These are phyloP conservation scores for Trichoderma guizhouense DNA, from an alignment of 2,329 filamentous ascomycete genomes.

Conservation along the genomic window DNA sequence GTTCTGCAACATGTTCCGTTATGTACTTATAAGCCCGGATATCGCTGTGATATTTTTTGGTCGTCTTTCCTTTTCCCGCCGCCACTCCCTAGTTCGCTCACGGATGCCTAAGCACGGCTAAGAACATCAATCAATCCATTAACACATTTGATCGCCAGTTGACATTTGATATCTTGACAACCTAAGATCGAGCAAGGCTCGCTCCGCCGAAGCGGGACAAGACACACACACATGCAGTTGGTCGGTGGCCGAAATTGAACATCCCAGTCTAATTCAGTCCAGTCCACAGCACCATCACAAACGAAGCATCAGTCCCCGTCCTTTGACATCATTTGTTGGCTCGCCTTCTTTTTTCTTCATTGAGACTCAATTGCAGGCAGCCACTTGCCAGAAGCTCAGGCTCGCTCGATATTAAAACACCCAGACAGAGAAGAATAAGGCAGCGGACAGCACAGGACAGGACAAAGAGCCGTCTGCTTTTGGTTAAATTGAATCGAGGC, in stretches of 20 bases:
- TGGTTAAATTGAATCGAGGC: background rate
- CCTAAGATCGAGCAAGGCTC: background rate
- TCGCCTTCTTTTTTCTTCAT: background rate
- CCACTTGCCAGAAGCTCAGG: background rate
- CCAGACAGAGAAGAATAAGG: background rate
- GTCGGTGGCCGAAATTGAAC: background rate
- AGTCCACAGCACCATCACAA: background rate
- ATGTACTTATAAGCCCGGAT: constrained; percentile 7
- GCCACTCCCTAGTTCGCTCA: background rate
- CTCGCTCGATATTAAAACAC: background rate
- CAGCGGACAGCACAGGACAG: background rate
- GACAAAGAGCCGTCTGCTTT: background rate
- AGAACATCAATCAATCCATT: background rate
- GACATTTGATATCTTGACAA: background rate
- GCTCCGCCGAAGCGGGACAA: background rate
- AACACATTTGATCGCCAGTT: background rate
- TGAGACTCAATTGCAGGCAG: background rate
- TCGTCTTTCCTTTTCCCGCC: background rate
- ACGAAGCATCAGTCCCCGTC: background rate
- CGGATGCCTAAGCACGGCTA: background rate
- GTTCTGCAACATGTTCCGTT: no score
- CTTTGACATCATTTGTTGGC: background rate
- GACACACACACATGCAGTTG: background rate
- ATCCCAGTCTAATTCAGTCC: background rate
- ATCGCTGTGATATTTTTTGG: background rate